Evolutionary conservation across 306 rosid genomes (phyloP), one percentile per base, ranked within the genome.

Genomic region (Trichosanthes cucumerina): DNA sequence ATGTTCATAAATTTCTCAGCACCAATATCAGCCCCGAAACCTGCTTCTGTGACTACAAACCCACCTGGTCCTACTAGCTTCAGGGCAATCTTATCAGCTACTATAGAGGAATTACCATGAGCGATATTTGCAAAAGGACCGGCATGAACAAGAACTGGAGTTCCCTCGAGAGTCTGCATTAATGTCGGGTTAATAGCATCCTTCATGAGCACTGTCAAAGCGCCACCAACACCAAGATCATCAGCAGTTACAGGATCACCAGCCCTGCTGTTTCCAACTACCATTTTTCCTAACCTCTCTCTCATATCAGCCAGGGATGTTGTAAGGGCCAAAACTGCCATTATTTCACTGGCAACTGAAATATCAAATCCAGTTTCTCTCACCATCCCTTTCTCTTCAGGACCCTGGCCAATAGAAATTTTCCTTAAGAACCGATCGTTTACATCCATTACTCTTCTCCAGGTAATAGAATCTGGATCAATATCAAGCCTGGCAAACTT

Each of bases 81-180:
- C 41, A 95, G 84, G 24, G 99, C 97, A 79, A 95, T 95, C 91
- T 92, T 95, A 86, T 95, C 99, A 7, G 99, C 99, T 83, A 91
- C 97, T 54, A 95, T 88, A 24, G 99, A 95, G 80, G 99, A 95
- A 86, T 95, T 95, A 59, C 99, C 99, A 9, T 91, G 99, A 26
- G 99, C 99, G 83, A 95, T 95, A 78, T 95, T 95, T 81, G 97
- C 97, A 81, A 91, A 95, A 23, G 97, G 99, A 79, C 99, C 99
- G 0, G 99, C 99, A 71, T 95, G 99, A 86, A 95, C 99, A 83
- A 95, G 97, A 80, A 95, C 99, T 14, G 99, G 97, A 12, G 99
- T 92, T 78, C 97, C 99, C 82, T 95, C 99, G 71, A 95, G 93
- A 53, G 97, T 95, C 89, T 95, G 99, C 99, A 95, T 95, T 69